phyloP scores from a whole-genome alignment of 2,329 filamentous ascomycete genomes.

The Cordyceps farinosa region DNA sequence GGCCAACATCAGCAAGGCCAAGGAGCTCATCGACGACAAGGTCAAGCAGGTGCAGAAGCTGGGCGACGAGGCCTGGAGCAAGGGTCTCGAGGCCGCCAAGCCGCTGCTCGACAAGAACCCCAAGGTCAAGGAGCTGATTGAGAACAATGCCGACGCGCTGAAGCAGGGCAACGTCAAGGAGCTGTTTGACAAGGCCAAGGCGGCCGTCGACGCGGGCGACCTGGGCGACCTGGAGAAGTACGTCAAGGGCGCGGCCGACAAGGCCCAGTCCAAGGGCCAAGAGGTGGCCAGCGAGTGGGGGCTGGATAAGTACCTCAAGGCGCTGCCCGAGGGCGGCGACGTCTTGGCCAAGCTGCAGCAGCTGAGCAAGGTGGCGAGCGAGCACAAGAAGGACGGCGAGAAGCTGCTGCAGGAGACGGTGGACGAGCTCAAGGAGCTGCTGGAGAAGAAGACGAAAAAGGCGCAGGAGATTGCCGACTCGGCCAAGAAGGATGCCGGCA shows the following conservation, averaged over 20 bases:
- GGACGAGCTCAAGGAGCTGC: constrained; percentile 60
- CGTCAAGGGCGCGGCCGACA: constrained; percentile 30
- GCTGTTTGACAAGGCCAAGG: constrained; percentile 59
- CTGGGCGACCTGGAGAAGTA: constrained; percentile 41
- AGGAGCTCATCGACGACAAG: constrained; percentile 66
- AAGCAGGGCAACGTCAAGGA: constrained; percentile 65
- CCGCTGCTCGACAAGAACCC: constrained; percentile 73
- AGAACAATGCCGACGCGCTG: constrained; percentile 65
- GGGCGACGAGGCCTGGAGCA: constrained; percentile 68
- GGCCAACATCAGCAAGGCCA: constrained; percentile 50
- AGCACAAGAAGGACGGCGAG: constrained; percentile 67
- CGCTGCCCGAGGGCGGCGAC: constrained; percentile 61
- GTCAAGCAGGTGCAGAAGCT: constrained; percentile 66
- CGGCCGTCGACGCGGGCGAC: constrained; percentile 59
- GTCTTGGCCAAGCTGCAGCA: constrained; percentile 64
- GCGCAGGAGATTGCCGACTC: constrained; percentile 57
- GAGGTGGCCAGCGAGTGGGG: constrained; percentile 28
- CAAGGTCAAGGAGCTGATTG: constrained; percentile 68
- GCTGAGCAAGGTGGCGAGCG: constrained; percentile 60
- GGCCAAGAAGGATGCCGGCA: constrained; percentile 47
- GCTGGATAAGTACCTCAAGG: constrained; percentile 60
- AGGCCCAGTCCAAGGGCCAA: constrained; percentile 21
- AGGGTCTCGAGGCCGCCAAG: constrained; percentile 67
- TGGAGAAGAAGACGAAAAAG: constrained; percentile 56
- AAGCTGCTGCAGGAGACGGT: constrained; percentile 66